phyloP scores from a whole-genome alignment of 257 asterid genomes.

The Scutellaria baicalensis region DNA sequence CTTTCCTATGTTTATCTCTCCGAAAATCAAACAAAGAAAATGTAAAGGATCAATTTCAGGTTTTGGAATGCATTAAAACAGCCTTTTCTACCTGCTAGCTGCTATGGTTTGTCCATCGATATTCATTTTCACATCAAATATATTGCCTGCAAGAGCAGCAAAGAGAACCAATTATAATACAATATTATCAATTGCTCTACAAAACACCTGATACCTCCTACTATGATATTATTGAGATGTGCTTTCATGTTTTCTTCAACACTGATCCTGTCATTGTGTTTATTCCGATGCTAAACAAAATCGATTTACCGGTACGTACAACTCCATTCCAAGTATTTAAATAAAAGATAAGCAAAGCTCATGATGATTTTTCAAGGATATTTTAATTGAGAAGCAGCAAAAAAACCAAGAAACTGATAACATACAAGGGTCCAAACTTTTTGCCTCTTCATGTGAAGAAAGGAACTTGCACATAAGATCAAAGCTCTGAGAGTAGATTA shows the following conservation, averaged over 20 bases:
- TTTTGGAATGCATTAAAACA: not conserved
- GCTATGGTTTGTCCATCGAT: slow-evolving; percentile 65
- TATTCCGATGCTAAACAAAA: not conserved
- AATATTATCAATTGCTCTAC: not conserved
- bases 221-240: not conserved
- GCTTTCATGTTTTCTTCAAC: not conserved
- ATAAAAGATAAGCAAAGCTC: not conserved
- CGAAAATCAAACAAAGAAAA: too few species aligned
- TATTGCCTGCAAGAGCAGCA: slow-evolving; percentile 49
- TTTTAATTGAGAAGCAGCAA: not conserved
- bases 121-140: slow-evolving; percentile 74
- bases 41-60: not conserved
- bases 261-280: not conserved
- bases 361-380: not conserved
- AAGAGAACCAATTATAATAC: not conserved
- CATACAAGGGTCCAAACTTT: not conserved
- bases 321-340: not conserved
- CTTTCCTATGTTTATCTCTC: too few species aligned
- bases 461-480: not conserved
- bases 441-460: not conserved
- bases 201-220: not conserved
- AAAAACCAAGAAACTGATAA: not conserved
- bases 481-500: not conserved
- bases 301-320: not conserved
- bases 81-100: slow-evolving; percentile 60